Base-by-base conservation (phyloP, 495 filamentous ascomycete genomes). In the Cercophora newfieldiana region DNA sequence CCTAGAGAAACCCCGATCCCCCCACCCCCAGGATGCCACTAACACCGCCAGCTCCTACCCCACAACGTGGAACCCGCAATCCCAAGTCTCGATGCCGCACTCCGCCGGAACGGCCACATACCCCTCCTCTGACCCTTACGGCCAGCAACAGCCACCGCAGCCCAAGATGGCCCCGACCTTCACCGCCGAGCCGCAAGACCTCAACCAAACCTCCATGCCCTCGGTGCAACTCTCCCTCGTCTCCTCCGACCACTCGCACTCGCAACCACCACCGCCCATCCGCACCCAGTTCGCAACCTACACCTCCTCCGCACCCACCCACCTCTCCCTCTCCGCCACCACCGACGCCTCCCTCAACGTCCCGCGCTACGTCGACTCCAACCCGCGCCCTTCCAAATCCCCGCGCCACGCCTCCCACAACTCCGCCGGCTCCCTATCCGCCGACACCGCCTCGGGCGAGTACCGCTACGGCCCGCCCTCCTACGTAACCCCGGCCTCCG, bases 381-480 rank as follows among this genome's bases (percentile, higher is more conserved):
- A 86, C 67, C 82, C 83, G 16, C 79, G 84, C 16, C 84, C 84
- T 19, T 71, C 81, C 51, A 86, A 86, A 69, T 82, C 78, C 60
- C 82, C 84, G 8, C 77, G 84, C 19, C 82, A 84, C 67, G 75
- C 73, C n/a, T 79, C 75, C 72, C 80, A 79, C 73, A 81, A 77
- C 55, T 76, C 72, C 47, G 67, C 71, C 48, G 74, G 75, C 63
- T 81, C 80, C 24, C 75, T 81, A 48, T 75, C 74, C 24, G 79
- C 78, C 68, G 82, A 80, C 61, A 77, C 80, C 25, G 64, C 74
- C n/a, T 74, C 77, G 8, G 72, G 76, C 61, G 81, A 84, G 59
- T 83, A 84, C 64, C 77, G 81, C 31, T 84, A 84, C 67, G 81
- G 79, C 1, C 79, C 80, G 12, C 72, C 80, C 59, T 64, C 19